Percentiles rank a stretch among this genome's conserved stretches.
Evolutionary conservation across 352 stramenopile species (phyloP).

Genomic region (Pythium plurisporium): DNA sequence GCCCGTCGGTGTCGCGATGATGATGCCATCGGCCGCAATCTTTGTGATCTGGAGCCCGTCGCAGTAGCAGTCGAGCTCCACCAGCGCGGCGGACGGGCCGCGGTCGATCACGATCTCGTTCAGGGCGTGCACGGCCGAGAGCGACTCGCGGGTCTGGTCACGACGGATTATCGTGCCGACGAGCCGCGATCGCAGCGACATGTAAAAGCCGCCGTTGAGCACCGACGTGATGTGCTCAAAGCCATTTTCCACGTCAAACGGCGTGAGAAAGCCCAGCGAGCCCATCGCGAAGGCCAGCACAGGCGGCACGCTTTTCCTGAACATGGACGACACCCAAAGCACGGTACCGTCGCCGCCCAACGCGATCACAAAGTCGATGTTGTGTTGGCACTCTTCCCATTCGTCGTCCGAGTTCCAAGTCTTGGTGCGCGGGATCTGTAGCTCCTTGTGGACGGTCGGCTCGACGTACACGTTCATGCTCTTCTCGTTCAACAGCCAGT

Average conservation of each 20-base stretch:
- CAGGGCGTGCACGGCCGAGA: slow-evolving; percentile 88
- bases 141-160: slow-evolving; percentile 44
- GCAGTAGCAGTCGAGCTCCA: slow-evolving; percentile 97
- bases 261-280: slow-evolving; percentile 95
- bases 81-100: slow-evolving; percentile 84
- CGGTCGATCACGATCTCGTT: slow-evolving; percentile 99
- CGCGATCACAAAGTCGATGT: slow-evolving; percentile 91
- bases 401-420: slow-evolving; percentile 61
- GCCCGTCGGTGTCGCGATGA: slow-evolving; percentile 97
- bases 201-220: slow-evolving; percentile 80
- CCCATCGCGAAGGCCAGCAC: slow-evolving; percentile 94
- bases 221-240: slow-evolving; percentile 67
- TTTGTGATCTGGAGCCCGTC: slow-evolving; percentile 96
- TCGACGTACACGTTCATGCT: slow-evolving; percentile 72
- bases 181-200: slow-evolving; percentile 76
- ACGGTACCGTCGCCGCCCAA: slow-evolving; percentile 94
- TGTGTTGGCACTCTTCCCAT: slow-evolving; percentile 65
- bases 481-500: slow-evolving; percentile 76
- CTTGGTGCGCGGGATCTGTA: slow-evolving; percentile 44
- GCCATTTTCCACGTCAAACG: slow-evolving; percentile 81
- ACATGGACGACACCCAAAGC: slow-evolving; percentile 86
- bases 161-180: slow-evolving; percentile 66
- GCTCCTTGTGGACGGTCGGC: slow-evolving; percentile 63
- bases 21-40: slow-evolving; percentile 95
- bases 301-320: slow-evolving; percentile 90